Conservation (phyloP, 257 asterid species). For the Capsicum pubescens region DNA sequence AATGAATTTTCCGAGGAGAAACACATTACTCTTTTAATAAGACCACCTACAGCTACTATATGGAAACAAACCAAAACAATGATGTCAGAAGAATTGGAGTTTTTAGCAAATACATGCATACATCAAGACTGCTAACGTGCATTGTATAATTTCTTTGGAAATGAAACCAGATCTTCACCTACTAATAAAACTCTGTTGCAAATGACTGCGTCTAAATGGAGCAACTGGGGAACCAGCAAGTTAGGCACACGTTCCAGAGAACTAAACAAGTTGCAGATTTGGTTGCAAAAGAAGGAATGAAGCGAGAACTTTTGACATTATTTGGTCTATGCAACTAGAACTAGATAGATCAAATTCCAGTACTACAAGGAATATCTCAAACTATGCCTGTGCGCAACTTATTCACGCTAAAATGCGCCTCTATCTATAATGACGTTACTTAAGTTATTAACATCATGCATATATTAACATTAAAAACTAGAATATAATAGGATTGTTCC, state of each 20-base stretch:
- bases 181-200: not conserved
- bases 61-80: not conserved
- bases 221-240: slow-evolving; percentile 11
- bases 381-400: slow-evolving; percentile 3
- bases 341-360: slow-evolving; percentile 5
- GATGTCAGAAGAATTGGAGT: not conserved
- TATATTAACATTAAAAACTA: not conserved
- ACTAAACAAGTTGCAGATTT: slow-evolving; percentile 16
- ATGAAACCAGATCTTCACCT: not conserved
- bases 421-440: not conserved
- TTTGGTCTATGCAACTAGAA: not conserved
- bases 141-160: not conserved
- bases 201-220: not conserved
- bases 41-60: not conserved
- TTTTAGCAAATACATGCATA: not conserved
- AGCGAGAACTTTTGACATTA: not conserved
- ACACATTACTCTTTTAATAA: not conserved
- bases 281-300: slow-evolving; percentile 12
- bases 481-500: not conserved
- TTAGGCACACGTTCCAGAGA: not conserved
- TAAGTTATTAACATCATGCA: not conserved
- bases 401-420: not conserved
- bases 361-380: not conserved
- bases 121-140: not conserved
- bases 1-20: not conserved